These are phyloP conservation scores for Amylostereum chailletii DNA, from an alignment of 1,284 basidiomycete genomes.

Conservation along the genomic window DNA sequence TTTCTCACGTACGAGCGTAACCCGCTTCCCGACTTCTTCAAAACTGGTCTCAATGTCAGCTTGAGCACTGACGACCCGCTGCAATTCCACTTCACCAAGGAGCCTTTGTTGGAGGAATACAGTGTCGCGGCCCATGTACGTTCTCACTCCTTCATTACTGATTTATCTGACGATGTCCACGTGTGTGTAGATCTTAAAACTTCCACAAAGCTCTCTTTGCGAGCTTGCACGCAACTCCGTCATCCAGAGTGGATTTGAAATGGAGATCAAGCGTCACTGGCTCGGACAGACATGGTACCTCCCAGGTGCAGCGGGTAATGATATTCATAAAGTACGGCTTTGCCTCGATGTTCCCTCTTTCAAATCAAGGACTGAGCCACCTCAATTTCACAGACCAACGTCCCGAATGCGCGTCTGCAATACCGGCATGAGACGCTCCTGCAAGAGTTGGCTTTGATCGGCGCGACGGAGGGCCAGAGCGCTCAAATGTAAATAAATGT, in stretches of 20 bases:
- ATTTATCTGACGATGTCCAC: background rate
- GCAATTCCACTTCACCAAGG: constrained; percentile 98
- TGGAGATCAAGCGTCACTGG: constrained; percentile 98
- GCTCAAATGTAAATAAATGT: background rate
- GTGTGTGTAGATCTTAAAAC: constrained; percentile 74
- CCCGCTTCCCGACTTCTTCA: constrained; percentile 95
- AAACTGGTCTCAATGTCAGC: constrained; percentile 92
- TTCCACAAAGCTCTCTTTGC: constrained; percentile 76
- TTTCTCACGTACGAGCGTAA: constrained; percentile 98
- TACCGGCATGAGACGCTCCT: constrained; percentile 87
- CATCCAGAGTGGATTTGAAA: constrained; percentile 96
- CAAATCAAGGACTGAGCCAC: background rate
- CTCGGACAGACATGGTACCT: constrained; percentile 86
- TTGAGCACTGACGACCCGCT: constrained; percentile 93
- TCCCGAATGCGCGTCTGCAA: constrained; percentile 83
- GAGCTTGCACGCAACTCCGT: constrained; percentile 97
- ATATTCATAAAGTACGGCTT: constrained; percentile 74
- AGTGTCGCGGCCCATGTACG: constrained; percentile 92
- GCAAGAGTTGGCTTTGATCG: constrained; percentile 77
- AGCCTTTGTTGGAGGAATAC: constrained; percentile 95
- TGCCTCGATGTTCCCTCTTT: background rate
- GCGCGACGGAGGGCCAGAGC: constrained; percentile 9
- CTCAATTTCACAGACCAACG: constrained; percentile 70
- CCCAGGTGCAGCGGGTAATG: constrained; percentile 82
- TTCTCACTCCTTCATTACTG: constrained; percentile 2